Evolutionary conservation across 208 protist genomes (phyloP), one percentile per base, ranked within the genome.

Genomic region (Crithidia acanthocephali): DNA sequence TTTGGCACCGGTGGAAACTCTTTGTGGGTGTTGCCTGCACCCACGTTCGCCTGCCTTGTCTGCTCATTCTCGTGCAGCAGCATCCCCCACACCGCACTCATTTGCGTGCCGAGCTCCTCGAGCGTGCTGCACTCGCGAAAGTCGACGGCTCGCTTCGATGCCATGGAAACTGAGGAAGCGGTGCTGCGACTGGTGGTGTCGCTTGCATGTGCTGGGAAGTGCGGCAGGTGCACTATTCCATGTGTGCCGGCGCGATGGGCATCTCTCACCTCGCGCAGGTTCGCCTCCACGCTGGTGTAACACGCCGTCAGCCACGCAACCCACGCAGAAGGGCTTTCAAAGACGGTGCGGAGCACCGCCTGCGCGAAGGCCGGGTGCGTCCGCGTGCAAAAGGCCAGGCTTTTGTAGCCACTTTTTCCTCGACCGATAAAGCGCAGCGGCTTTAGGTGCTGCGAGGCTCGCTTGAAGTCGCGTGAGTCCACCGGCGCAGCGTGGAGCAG

Each of bases 301-400:
- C 83, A 92, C 28, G 61, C 69, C 3, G 8, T 50, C 45, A 95
- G 65, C 74, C 78, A 95, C 32, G n/a, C 64, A 35, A 66, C 65
- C 83, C 84, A 95, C 22, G 25, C 71, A 10, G 60, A 47, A 22
- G 64, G 60, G 4, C 33, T 76, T 11, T 72, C 44, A 53, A 95
- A 95, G 44, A 76, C 80, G 9, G 25, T 42, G 20, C 71, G 89
- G 56, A 95, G 74, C 6, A 91, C 47, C 1, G 69, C 50, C 60
- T 91, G 86, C 7, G 80, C 8, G 25, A 95, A 75, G 22, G 52
- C 53, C 18, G 89, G 89, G 68, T 90, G 52, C 30, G 84, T 61
- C 18, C 63, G 62, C 8, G 78, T 27, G 33, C 92, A 63, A 47
- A 79, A 80, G 6, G 81, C 61, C 1, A 91, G 63, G 1, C 77